A percentile compares a stretch with the other conserved stretches of the same genome.
phyloP scores from a whole-genome alignment of 2,329 filamentous ascomycete species.

The Fusarium cyanostomum region DNA sequence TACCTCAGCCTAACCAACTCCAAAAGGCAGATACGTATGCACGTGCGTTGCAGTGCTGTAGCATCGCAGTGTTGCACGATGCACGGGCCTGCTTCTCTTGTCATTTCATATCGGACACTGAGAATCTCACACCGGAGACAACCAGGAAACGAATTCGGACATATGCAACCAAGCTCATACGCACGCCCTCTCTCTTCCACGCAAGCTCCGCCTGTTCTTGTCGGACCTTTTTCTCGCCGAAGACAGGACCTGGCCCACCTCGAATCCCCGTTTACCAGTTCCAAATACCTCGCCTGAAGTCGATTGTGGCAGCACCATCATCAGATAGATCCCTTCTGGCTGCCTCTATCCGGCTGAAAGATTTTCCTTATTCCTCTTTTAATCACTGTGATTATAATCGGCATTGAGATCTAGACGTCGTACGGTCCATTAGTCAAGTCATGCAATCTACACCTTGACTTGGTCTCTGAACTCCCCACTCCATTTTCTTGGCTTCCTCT shows the following conservation, averaged over 20 bases:
- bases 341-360: constrained; percentile 5
- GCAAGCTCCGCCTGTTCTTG: not conserved
- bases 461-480: not conserved
- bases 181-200: constrained; percentile 10
- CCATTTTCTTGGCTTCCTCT: too few relatives aligned
- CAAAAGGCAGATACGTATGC: not conserved
- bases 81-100: constrained; percentile 19
- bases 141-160: not conserved
- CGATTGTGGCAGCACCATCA: constrained; percentile 22
- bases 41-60: too few relatives aligned
- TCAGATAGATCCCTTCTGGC: constrained; percentile 17
- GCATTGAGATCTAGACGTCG: not conserved
- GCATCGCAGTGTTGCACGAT: too few relatives aligned
- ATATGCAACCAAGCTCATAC: not conserved
- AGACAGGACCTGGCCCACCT: constrained; percentile 4
- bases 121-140: constrained; percentile 3
- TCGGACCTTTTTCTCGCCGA: constrained; percentile 1
- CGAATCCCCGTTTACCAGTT: constrained; percentile 19
- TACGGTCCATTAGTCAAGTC: constrained; percentile 5
- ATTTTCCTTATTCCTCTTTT: not conserved
- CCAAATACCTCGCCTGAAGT: constrained; percentile 2
- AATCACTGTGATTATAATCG: constrained; percentile 1
- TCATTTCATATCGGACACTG: constrained; percentile 13
- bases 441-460: not conserved
- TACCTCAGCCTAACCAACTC: not conserved